These are phyloP conservation scores for Geosmithia putterillii DNA, from an alignment of 2,329 filamentous ascomycete genomes.

Conservation along the genomic window DNA sequence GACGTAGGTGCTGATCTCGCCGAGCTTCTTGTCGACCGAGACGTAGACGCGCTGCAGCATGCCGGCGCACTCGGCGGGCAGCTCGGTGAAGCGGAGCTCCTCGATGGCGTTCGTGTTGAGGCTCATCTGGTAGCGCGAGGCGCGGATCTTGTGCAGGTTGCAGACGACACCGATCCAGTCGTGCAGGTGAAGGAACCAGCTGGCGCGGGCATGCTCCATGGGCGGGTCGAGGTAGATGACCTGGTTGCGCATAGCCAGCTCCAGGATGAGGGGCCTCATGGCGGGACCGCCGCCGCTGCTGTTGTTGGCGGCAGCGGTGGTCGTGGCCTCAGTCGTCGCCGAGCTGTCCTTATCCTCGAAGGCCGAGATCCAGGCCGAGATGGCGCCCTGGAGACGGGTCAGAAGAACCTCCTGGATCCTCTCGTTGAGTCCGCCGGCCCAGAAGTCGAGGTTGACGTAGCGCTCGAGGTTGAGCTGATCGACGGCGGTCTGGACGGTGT, in stretches of 20 bases:
- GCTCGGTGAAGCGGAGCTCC: constrained; percentile 65
- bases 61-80: constrained; percentile 73
- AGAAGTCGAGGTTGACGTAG: constrained; percentile 83
- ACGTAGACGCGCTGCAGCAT: constrained; percentile 70
- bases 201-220: constrained; percentile 79
- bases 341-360: constrained; percentile 51
- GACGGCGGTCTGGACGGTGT: constrained; percentile 80
- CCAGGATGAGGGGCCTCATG: constrained; percentile 67
- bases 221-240: constrained; percentile 94
- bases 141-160: constrained; percentile 87
- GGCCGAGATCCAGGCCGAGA: constrained; percentile 74
- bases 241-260: constrained; percentile 96
- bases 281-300: constrained; percentile 29
- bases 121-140: constrained; percentile 86
- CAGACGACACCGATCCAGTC: constrained; percentile 89
- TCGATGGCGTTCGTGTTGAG: constrained; percentile 54
- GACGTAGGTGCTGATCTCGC: constrained; percentile 72
- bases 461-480: constrained; percentile 95
- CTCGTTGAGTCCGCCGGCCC: constrained; percentile 79
- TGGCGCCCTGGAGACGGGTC: constrained; percentile 70
- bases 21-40: constrained; percentile 71
- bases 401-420: constrained; percentile 74
- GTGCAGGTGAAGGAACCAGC: constrained; percentile 87
- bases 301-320: background rate
- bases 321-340: too few relatives aligned